phyloP scores from a whole-genome alignment of 495 filamentous ascomycete genomes.

The Penicillium nucicola region DNA sequence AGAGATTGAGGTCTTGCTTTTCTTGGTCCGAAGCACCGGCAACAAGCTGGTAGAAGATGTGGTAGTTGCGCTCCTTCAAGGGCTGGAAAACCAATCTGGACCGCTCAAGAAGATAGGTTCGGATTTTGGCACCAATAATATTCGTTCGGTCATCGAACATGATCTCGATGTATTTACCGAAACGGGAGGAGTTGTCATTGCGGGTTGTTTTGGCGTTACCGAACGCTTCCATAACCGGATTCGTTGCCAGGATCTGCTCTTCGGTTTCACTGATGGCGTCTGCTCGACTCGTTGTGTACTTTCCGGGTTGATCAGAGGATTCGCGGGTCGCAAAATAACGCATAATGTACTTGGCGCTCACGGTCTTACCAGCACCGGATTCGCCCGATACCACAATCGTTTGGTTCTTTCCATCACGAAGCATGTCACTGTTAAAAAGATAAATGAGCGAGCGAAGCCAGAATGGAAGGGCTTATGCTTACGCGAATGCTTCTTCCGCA shows the following conservation, averaged over 20 bases:
- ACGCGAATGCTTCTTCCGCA: constrained; percentile 98
- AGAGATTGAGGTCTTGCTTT: constrained; percentile 69
- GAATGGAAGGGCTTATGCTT: constrained; percentile 31
- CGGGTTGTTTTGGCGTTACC: constrained; percentile 98
- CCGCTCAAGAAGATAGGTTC: constrained; percentile 92
- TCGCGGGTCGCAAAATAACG: constrained; percentile 98
- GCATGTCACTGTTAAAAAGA: constrained; percentile 72
- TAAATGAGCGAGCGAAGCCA: not conserved
- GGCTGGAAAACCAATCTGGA: constrained; percentile 98
- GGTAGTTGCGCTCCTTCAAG: constrained; percentile 96
- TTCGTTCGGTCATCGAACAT: constrained; percentile 96
- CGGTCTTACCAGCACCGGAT: constrained; percentile 97
- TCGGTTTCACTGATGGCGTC: constrained; percentile 98
- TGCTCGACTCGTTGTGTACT: constrained; percentile 69
- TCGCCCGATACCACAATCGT: constrained; percentile 98
- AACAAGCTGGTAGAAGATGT: constrained; percentile 98
- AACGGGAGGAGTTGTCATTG: constrained; percentile 98
- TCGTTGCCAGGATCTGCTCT: constrained; percentile 96
- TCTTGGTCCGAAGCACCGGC: constrained; percentile 89
- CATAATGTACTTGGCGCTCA: constrained; percentile 99
- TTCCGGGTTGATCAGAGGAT: constrained; percentile 82
- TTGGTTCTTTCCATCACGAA: constrained; percentile 92
- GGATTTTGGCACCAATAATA: constrained; percentile 96
- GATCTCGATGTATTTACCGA: constrained; percentile 99
- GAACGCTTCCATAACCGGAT: constrained; percentile 99